A percentile compares a stretch with the other conserved stretches of the same genome.
These are phyloP conservation scores for Trametes maxima DNA, from an alignment of 768 basidiomycete species.

Conservation along the genomic window DNA sequence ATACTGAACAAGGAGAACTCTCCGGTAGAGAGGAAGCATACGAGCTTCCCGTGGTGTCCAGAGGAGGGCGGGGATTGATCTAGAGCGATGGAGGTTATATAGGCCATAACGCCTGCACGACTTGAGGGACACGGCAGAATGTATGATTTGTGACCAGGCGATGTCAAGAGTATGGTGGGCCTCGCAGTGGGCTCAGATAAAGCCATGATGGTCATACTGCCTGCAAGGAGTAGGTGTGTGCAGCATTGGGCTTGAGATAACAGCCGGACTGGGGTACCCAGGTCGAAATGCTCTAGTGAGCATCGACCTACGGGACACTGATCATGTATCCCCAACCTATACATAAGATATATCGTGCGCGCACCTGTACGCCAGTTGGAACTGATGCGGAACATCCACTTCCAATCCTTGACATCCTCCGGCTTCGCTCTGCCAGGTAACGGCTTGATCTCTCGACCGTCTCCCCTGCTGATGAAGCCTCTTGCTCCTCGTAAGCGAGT, in stretches of 20 bases:
- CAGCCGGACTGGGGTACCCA: not conserved
- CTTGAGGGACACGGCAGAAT: slow-evolving; percentile 48
- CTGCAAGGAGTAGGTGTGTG: slow-evolving; percentile 59
- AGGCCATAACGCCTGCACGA: slow-evolving; percentile 33
- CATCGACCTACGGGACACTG: slow-evolving; percentile 59
- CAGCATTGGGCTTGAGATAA: slow-evolving; percentile 5
- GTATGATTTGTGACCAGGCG: slow-evolving; percentile 38
- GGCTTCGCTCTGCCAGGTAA: slow-evolving; percentile 55
- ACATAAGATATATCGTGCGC: slow-evolving; percentile 18
- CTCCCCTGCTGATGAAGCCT: slow-evolving; percentile 57
- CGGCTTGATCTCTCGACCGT: slow-evolving; percentile 60
- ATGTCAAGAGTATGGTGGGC: slow-evolving; percentile 44
- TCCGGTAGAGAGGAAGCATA: slow-evolving; percentile 66
- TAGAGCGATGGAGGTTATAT: slow-evolving; percentile 67
- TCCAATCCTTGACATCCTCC: slow-evolving; percentile 63
- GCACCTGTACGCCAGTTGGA: slow-evolving; percentile 81
- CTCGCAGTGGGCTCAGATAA: slow-evolving; percentile 39
- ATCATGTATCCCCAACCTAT: not conserved
- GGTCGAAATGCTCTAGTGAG: slow-evolving; percentile 36
- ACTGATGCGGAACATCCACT: slow-evolving; percentile 85
- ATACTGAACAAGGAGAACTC: slow-evolving; percentile 64
- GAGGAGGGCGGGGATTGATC: slow-evolving; percentile 69
- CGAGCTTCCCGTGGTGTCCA: slow-evolving; percentile 46
- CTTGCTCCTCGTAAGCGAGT: slow-evolving; percentile 66
- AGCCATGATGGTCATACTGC: slow-evolving; percentile 59